Conservation (phyloP, 2,329 filamentous ascomycete genomes). For the Cytospora piceae region DNA sequence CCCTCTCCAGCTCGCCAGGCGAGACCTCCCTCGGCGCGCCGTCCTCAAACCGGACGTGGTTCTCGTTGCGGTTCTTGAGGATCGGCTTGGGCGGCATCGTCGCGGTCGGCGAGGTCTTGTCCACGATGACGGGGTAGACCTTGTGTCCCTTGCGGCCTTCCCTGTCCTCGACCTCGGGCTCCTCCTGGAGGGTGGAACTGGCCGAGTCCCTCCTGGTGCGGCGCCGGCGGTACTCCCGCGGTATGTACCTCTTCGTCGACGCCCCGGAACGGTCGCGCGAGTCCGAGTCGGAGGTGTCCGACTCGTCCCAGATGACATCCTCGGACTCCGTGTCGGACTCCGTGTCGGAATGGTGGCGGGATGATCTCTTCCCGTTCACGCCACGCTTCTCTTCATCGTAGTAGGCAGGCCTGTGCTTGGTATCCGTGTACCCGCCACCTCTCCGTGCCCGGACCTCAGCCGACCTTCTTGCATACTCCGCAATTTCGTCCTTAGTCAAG, state of each 20-base stretch:
- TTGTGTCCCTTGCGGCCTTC: constrained; percentile 34
- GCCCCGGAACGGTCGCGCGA: constrained; percentile 26
- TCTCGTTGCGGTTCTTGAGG: constrained; percentile 63
- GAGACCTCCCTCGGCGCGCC: constrained; percentile 50
- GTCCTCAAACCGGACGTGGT: constrained; percentile 58
- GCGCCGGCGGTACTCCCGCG: constrained; percentile 29
- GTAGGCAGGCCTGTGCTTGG: constrained; percentile 5
- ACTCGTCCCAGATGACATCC: constrained; percentile 37
- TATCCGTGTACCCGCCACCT: constrained; percentile 31
- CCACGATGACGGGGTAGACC: constrained; percentile 47
- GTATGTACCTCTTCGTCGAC: constrained; percentile 30
- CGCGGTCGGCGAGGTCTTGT: constrained; percentile 39
- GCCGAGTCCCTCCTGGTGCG: constrained; percentile 35
- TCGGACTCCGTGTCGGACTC: constrained; percentile 34
- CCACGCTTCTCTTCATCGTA: constrained; percentile 20
- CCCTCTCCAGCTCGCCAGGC: constrained; percentile 37
- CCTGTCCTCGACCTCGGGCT: constrained; percentile 30
- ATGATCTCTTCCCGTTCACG: constrained; percentile 13
- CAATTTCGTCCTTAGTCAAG: constrained; percentile 55
- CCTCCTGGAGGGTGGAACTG: constrained; percentile 47
- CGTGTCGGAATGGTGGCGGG: constrained; percentile 29
- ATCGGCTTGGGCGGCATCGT: constrained; percentile 58
- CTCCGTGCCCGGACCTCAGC: constrained; percentile 51
- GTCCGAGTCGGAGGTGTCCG: constrained; percentile 36
- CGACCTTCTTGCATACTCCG: constrained; percentile 54